Conservation (phyloP, 1,139 yeast species). For the Scheffersomyces cryptocercus region DNA sequence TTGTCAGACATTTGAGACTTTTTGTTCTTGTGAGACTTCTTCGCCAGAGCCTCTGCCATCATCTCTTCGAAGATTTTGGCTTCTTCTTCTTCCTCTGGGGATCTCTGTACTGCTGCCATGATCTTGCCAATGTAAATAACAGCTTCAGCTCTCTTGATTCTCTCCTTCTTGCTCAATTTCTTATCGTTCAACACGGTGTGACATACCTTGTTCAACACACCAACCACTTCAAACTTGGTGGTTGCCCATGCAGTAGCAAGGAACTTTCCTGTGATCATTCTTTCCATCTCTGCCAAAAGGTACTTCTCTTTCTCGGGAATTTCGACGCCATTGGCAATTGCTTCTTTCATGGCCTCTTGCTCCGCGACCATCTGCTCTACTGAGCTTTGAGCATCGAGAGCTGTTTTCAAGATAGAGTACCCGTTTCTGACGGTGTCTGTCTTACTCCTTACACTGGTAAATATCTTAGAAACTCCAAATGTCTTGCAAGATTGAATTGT, state of each 20-base stretch:
- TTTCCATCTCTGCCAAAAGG: slow-evolving; percentile 63
- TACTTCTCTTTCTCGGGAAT: slow-evolving; percentile 45
- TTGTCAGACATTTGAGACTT: slow-evolving; percentile 9
- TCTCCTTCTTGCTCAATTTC: slow-evolving; percentile 47
- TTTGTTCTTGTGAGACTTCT: slow-evolving; percentile 37
- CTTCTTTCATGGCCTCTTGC: slow-evolving; percentile 49
- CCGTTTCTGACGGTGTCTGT: slow-evolving; percentile 42
- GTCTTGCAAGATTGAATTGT: slow-evolving; percentile 39
- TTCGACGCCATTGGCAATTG: slow-evolving; percentile 29
- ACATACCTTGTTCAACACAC: slow-evolving; percentile 67
- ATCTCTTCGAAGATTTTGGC: slow-evolving; percentile 75
- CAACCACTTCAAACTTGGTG: slow-evolving; percentile 71
- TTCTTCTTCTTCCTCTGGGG: slow-evolving; percentile 72
- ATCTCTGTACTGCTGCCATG: slow-evolving; percentile 56
- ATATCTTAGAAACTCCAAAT: slow-evolving; percentile 52
- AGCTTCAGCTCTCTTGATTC: slow-evolving; percentile 61
- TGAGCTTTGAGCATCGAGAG: slow-evolving; percentile 43
- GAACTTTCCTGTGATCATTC: slow-evolving; percentile 69
- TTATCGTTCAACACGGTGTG: slow-evolving; percentile 61
- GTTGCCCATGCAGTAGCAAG: slow-evolving; percentile 81
- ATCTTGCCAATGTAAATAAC: slow-evolving; percentile 57
- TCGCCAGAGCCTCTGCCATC: slow-evolving; percentile 66
- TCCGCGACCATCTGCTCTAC: slow-evolving; percentile 47
- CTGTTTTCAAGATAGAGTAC: slow-evolving; percentile 40
- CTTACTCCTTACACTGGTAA: slow-evolving; percentile 48